Conservation (phyloP, 2,329 filamentous ascomycete species). For the Colletotrichum tamarilloi region DNA sequence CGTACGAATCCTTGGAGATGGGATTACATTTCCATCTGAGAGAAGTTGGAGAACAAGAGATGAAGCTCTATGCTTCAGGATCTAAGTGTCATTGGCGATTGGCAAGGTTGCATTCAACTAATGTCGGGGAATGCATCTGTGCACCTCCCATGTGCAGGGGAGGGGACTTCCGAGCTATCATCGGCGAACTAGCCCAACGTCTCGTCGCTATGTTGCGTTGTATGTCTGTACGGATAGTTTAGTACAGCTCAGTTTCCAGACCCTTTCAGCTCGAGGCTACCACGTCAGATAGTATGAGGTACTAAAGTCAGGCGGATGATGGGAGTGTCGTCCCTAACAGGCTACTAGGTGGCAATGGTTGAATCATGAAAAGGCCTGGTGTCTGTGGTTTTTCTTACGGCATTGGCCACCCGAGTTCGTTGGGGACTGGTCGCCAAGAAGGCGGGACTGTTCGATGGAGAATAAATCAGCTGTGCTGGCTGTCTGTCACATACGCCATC, state of each 20-base stretch:
- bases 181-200: not conserved
- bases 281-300: not conserved
- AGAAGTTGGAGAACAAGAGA: conserved; percentile 4
- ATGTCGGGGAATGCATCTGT: conserved; percentile 15
- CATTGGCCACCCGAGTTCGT: not conserved
- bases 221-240: no score
- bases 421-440: not conserved
- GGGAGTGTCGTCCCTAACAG: not conserved
- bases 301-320: not conserved
- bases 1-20: not conserved
- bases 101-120: conserved; percentile 23
- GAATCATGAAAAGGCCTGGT: not conserved
- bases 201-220: not conserved
- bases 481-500: conserved; percentile 11
- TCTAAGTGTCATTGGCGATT: conserved; percentile 8
- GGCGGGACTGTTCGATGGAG: not conserved
- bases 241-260: not conserved
- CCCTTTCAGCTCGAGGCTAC: not conserved
- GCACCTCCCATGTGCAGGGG: conserved; percentile 11
- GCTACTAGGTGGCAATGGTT: conserved; percentile 1
- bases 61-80: conserved; percentile 10
- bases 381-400: not conserved
- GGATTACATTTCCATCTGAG: conserved; percentile 5
- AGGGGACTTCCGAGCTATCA: conserved; percentile 15
- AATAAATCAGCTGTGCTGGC: not conserved